phyloP scores from a whole-genome alignment of 305 asterid species.

The Fraxinus platypoda region DNA sequence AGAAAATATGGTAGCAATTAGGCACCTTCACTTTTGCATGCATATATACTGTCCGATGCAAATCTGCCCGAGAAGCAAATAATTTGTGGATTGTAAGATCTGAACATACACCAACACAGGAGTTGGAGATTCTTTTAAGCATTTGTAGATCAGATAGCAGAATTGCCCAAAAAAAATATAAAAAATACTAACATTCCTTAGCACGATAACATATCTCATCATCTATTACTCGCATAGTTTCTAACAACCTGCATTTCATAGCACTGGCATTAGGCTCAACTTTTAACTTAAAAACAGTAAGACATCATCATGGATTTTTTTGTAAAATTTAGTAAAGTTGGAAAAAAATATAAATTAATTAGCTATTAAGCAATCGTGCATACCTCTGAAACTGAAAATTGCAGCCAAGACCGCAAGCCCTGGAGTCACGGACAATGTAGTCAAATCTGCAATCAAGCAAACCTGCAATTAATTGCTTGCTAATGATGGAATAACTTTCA shows the following conservation, averaged over 20 bases:
- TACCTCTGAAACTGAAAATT: slow-evolving; percentile 82
- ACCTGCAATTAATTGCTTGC: slow-evolving; percentile 18
- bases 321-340: background rate
- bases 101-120: slow-evolving; percentile 32
- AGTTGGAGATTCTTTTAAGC: slow-evolving; percentile 9
- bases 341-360: background rate
- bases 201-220: slow-evolving; percentile 91
- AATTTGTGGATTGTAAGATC: slow-evolving; percentile 90
- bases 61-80: slow-evolving; percentile 86
- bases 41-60: slow-evolving; percentile 80
- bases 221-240: slow-evolving; percentile 78
- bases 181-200: slow-evolving; percentile 72
- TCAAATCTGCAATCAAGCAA: slow-evolving; percentile 60
- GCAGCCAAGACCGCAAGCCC: slow-evolving; percentile 91
- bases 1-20: slow-evolving; percentile 1
- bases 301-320: background rate
- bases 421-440: slow-evolving; percentile 82
- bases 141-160: background rate
- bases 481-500: slow-evolving; percentile 2
- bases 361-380: slow-evolving; percentile 17
- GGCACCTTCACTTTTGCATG: slow-evolving; percentile 95
- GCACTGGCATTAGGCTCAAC: slow-evolving; percentile 17
- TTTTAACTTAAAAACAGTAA: background rate
- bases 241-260: slow-evolving; percentile 64
- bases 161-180: background rate